These are phyloP conservation scores for Fusarium verrucosum DNA, from an alignment of 2,329 filamentous ascomycete genomes.

Conservation along the genomic window DNA sequence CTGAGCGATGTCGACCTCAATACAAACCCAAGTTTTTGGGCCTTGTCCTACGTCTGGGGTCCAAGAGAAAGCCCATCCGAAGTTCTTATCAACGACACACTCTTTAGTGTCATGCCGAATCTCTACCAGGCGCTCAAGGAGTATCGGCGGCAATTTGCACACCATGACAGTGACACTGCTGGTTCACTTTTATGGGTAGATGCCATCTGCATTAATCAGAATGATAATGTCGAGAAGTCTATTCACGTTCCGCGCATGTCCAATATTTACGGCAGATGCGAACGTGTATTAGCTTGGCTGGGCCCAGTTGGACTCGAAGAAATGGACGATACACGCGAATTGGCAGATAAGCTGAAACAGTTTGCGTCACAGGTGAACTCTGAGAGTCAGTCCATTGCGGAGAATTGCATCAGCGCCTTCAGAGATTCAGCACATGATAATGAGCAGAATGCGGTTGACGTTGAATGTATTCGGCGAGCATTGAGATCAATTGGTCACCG, in stretches of 20 bases:
- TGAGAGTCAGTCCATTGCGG: accelerated
- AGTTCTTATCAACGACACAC: neutral
- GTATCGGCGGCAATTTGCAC: neutral
- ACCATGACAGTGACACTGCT: accelerated
- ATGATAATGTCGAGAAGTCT: constrained; percentile 9
- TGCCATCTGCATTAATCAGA: constrained; percentile 25
- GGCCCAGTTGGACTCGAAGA: neutral
- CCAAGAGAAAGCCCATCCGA: neutral
- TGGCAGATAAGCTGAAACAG: neutral
- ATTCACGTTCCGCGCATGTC: constrained; percentile 24
- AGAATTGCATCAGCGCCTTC: neutral
- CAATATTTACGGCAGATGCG: constrained; percentile 20
- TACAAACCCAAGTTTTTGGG: neutral
- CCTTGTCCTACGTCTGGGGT: constrained; percentile 26
- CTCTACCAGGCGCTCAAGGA: constrained; percentile 9
- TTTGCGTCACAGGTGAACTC: neutral
- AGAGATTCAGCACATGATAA: neutral
- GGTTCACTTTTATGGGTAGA: constrained; percentile 4
- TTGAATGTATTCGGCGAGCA: neutral
- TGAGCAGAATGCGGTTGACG: accelerated
- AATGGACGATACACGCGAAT: accelerated
- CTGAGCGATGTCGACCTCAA: neutral
- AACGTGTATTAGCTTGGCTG: constrained; percentile 21
- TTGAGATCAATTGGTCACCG: neutral
- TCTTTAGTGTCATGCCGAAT: constrained; percentile 8